Evolutionary conservation across 192 early-diverging fungal species (phyloP), one percentile per base, ranked within the genome.

Genomic region (Coemansia sp.): DNA sequence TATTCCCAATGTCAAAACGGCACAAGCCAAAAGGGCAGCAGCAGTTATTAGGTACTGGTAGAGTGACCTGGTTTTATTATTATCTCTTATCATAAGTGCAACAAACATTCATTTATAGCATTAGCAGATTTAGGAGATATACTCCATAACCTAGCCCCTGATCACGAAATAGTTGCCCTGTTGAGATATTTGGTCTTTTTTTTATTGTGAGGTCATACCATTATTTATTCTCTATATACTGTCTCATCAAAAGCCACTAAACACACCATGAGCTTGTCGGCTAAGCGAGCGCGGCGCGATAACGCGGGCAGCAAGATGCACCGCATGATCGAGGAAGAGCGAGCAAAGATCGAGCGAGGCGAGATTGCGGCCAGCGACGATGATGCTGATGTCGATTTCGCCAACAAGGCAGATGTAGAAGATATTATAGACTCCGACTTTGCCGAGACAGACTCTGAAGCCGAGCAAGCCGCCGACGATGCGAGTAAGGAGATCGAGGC

Each of bases 291-390:
- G 34, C 80, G 80, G n/a, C 80, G 80, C 31, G 65, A 70, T 36
- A 82, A 82, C 17, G 80, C 80, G 11, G 80, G 80, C 61, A 82
- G 76, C 71, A 82, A 82, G 42, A 69, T 82, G 75, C 56, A 40
- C 8, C 53, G 36, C 12, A 82, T 82, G 80, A 59, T 82, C 31
- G 71, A 74, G 24, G 80, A 82, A 42, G 71, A 72, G 22, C 80
- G 75, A 1, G 80, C 75, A 42, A 82, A 82, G 42, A 67, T 77
- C 27, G 67, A 65, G 34, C 73, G 65, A 68, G 75, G 75, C 41
- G 68, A 76, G 48, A 29, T 36, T 24, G 61, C 20, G 22, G 74
- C 51, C 9, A 82, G 75, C 62, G 80, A 82, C 59, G 80, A 82
- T 50, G 71, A 75, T 31, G 80, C 73, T 5, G 79, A 82, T 46